phyloP scores from a whole-genome alignment of 257 asterid genomes.

The Ballota nigra region DNA sequence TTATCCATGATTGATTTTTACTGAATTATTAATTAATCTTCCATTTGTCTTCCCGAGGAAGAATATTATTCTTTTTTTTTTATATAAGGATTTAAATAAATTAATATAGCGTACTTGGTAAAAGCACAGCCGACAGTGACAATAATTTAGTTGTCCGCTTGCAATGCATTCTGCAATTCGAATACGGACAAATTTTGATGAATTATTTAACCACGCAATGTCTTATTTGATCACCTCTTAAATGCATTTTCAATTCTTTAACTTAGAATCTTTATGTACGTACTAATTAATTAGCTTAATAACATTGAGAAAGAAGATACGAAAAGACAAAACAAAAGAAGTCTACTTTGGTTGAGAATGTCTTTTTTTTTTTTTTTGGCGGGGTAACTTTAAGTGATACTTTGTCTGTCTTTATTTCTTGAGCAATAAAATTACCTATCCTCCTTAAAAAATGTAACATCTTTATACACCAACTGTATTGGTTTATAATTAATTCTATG shows the following conservation, averaged over 20 bases:
- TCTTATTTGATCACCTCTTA: slow-evolving; percentile 11
- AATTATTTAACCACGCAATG: slow-evolving; percentile 31
- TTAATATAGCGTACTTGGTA: slow-evolving; percentile 19
- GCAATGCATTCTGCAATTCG: slow-evolving; percentile 24
- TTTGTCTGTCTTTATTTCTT: no score
- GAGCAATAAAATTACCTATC: no score
- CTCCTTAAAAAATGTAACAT: no score
- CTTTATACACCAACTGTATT: no score
- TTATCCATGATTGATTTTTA: slow-evolving; percentile 38
- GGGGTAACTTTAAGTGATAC: no score
- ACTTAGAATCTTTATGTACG: slow-evolving; percentile 24
- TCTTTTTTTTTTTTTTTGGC: neutral
- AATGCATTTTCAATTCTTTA: slow-evolving; percentile 4
- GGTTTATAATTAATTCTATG: no score
- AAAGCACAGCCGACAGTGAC: slow-evolving; percentile 50
- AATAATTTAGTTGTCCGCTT: slow-evolving; percentile 45
- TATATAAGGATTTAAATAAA: slow-evolving; percentile 9
- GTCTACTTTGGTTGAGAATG: neutral
- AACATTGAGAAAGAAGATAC: neutral
- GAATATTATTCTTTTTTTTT: slow-evolving; percentile 9
- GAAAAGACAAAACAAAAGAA: neutral
- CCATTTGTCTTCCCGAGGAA: slow-evolving; percentile 35
- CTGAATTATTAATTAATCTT: slow-evolving; percentile 14
- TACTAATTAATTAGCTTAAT: slow-evolving; percentile 9
- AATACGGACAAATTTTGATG: slow-evolving; percentile 32